Conservation (phyloP, 495 filamentous ascomycete species). For the Pseudevernia furfuracea region DNA sequence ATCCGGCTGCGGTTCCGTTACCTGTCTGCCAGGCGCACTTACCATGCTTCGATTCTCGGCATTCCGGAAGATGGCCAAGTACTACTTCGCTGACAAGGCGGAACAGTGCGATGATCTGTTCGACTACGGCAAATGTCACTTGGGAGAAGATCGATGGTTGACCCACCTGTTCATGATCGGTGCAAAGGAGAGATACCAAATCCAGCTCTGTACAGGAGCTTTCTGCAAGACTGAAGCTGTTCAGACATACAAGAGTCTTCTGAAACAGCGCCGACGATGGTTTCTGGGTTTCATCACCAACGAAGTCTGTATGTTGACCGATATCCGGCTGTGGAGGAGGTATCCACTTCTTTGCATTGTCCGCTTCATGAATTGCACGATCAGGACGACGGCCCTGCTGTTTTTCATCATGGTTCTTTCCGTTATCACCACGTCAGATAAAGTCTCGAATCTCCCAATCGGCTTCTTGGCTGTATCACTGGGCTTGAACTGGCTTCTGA, state of each 20-base stretch:
- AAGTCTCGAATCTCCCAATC: conserved; percentile 68
- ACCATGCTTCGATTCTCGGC: conserved; percentile 95
- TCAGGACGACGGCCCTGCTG: conserved; percentile 86
- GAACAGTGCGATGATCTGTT: conserved; percentile 95
- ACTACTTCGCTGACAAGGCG: conserved; percentile 97
- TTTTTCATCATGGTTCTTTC: conserved; percentile 95
- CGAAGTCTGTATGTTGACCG: conserved; percentile 97
- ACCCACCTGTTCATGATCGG: conserved; percentile 99
- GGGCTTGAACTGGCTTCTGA: conserved; percentile 88
- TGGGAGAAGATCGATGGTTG: conserved; percentile 95
- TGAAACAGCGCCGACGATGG: conserved; percentile 95
- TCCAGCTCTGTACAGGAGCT: conserved; percentile 93
- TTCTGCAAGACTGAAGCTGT: conserved; percentile 99
- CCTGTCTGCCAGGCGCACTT: conserved; percentile 87
- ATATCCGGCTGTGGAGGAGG: conserved; percentile 80
- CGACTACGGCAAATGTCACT: conserved; percentile 90
- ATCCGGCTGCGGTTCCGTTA: conserved; percentile 90
- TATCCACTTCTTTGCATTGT: conserved; percentile 87
- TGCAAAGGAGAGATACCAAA: conserved; percentile 84
- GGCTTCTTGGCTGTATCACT: conserved; percentile 95
- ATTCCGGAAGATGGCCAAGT: conserved; percentile 94
- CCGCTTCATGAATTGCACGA: conserved; percentile 93
- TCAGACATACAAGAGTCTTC: conserved; percentile 72
- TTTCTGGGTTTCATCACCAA: conserved; percentile 98
- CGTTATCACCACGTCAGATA: conserved; percentile 75